A percentile compares a stretch with the other conserved stretches of the same genome.
phyloP scores from a whole-genome alignment of 2,329 filamentous ascomycete genomes.

The Penicillium sumatraense region DNA sequence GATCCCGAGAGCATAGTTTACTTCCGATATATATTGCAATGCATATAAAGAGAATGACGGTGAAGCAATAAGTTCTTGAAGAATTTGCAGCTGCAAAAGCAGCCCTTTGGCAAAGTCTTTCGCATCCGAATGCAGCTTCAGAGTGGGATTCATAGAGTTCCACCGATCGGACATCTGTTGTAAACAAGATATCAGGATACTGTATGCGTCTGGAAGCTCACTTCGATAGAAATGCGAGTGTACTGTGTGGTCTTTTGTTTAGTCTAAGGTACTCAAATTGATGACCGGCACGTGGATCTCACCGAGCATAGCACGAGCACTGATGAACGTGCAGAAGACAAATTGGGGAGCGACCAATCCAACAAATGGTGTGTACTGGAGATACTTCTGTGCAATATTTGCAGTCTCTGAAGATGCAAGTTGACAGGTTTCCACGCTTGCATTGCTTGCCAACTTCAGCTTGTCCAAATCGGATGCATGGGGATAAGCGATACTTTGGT shows the following conservation, averaged over 20 bases:
- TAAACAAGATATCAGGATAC: constrained; percentile 6
- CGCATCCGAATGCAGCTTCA: not conserved
- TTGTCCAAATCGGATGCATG: constrained; percentile 17
- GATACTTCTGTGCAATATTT: constrained; percentile 53
- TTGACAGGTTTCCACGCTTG: constrained; percentile 56
- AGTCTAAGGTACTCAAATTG: not conserved
- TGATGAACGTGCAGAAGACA: constrained; percentile 53
- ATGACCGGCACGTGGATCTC: not conserved
- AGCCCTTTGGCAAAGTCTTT: constrained; percentile 1
- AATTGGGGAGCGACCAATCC: constrained; percentile 41
- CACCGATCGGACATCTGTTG: constrained; percentile 13
- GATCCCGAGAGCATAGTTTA: not conserved
- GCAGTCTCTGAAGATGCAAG: constrained; percentile 53
- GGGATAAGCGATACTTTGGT: constrained; percentile 29
- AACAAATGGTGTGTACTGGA: constrained; percentile 39
- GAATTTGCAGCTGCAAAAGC: not conserved
- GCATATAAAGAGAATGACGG: not conserved
- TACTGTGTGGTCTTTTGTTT: too few species aligned
- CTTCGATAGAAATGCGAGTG: constrained; percentile 5
- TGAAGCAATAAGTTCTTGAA: not conserved
- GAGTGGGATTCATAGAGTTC: constrained; percentile 7
- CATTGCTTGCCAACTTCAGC: constrained; percentile 47
- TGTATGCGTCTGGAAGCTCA: constrained; percentile 1
- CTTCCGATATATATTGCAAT: not conserved
- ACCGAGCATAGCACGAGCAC: constrained; percentile 26